Evolutionary conservation across 1,284 basidiomycete species (phyloP), one percentile per base, ranked within the genome.

Genomic region (Boletus semigastroideus): DNA sequence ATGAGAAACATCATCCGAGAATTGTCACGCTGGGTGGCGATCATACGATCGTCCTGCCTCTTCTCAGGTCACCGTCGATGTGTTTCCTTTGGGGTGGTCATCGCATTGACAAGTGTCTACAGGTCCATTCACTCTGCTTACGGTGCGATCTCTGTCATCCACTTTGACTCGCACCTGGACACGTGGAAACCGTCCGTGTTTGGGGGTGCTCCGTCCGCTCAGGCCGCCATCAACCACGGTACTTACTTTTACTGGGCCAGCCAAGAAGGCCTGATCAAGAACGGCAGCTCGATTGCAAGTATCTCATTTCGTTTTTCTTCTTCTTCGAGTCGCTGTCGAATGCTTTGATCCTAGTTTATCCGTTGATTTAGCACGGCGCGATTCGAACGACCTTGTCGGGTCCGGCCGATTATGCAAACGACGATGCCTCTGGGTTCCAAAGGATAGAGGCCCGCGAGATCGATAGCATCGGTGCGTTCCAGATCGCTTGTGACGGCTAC

Each of bases 231-330:
- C 59, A 88, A 86, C 56, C 87, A 88, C 49, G 86, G 86, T 17
- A 88, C 86, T 7, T 89, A 87, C 70, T 90, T 90, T 66, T 88
- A 87, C 66, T 87, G 84, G 78, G 88, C 88, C 3, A 82, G 81
- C 57, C 76, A 84, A 60, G 88, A 90, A 65, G 87, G 88, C 7
- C 69, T 90, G 38, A 83, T 90, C 55, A 78, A 73, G 59, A 89
- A 90, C 56, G 87, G 87, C 59, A 79, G 83, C 46, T 92, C 88
- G 64, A 90, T 88, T 83, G 86, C 84, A 86, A 87, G 86, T 86
- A 62, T 75, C 68, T 65, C 59, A 60, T 71, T 61, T 69, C 58
- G 57, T 57, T 53, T 58, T 53, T 44, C 27, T 22, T 51, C 49
- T 37, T 53, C 37, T 51, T 62, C 55, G 49, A 53, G 46, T 59